These are phyloP conservation scores for Serendipita sp. DNA, from an alignment of 768 basidiomycete genomes.

Conservation along the genomic window DNA sequence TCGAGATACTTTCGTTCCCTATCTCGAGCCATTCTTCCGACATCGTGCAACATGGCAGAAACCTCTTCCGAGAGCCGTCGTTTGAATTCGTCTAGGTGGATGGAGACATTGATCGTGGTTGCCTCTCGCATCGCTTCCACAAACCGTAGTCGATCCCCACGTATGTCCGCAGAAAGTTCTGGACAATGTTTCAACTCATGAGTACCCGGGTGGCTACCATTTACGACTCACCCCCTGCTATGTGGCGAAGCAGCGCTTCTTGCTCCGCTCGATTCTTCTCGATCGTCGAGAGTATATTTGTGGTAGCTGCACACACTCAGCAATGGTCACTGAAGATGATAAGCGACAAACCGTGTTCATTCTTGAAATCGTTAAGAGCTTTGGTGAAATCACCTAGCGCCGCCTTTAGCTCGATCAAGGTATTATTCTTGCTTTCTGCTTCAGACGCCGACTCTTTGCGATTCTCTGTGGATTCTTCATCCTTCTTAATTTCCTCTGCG, in stretches of 20 bases:
- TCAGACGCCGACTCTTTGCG: no score
- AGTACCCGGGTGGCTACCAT: not conserved
- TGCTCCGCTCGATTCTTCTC: slow-evolving; percentile 59
- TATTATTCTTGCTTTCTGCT: not conserved
- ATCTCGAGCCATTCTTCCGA: slow-evolving; percentile 36
- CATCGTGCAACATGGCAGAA: slow-evolving; percentile 54
- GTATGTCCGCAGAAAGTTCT: slow-evolving; percentile 69
- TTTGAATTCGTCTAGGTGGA: slow-evolving; percentile 79
- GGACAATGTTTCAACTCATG: slow-evolving; percentile 16
- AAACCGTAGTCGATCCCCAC: slow-evolving; percentile 69
- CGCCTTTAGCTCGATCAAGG: not conserved
- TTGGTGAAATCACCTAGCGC: not conserved
- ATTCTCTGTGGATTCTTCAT: no score
- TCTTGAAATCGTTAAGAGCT: not conserved
- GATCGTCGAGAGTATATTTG: slow-evolving; percentile 23
- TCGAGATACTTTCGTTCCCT: slow-evolving; percentile 48
- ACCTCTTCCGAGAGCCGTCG: slow-evolving; percentile 63
- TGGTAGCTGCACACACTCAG: no score
- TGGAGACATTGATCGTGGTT: slow-evolving; percentile 71
- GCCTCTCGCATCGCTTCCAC: slow-evolving; percentile 94
- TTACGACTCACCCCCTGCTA: slow-evolving; percentile 39
- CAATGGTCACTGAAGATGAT: not conserved
- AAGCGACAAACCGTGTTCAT: not conserved
- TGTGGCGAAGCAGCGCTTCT: slow-evolving; percentile 45
- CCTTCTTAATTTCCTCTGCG: no score